Evolutionary conservation across 2,329 filamentous ascomycete genomes (phyloP), one percentile per base, ranked within the genome.

Genomic region (Diaporthe citriasiana): DNA sequence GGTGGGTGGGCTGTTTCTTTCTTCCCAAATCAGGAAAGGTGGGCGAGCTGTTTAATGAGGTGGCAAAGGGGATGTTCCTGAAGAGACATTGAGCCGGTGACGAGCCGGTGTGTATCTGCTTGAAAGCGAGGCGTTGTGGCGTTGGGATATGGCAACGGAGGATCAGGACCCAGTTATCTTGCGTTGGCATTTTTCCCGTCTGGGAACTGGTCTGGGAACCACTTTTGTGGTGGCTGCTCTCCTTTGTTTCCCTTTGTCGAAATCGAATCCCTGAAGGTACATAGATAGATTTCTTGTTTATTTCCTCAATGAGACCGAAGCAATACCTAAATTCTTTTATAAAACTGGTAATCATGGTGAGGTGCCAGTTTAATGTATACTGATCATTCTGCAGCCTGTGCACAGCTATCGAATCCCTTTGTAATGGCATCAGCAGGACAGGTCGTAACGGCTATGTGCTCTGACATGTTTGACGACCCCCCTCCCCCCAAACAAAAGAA

Each of bases 1-100:
- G 60, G 60, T 66, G 60, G 60, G 60, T 50, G 60, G 60, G 60
- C 60, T 66, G 60, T 66, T 50, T 47, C n/a, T n/a, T 33, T 50
- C n/a, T 66, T 47, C 38, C 25, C 42, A 22, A 50, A 35, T 22
- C 42, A 50, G 42, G 27, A 17, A 38, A 7, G 40, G 6, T 8
- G 22, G 60, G 33, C n/a, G 12, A 25, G 22, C 15, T 51, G 38
- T 35, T n/a, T 66, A 66, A 66, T 66, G 60, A 25, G 22, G 60
- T 12, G 19, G 42, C 4, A 35, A 9, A 8, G 42, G 27, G 25
- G 17, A 25, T 17, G 35, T 65, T 30, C 33, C 40, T 17, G 42
- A 35, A 45, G n/a, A 17, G 40, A 17, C 19, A 22, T n/a, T 22
- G 10, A 65, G 27, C 19, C 6, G 42, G 40, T n/a, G 27, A 30